These are phyloP conservation scores for Scedosporium apiospermum DNA, from an alignment of 2,329 filamentous ascomycete genomes.

Conservation along the genomic window DNA sequence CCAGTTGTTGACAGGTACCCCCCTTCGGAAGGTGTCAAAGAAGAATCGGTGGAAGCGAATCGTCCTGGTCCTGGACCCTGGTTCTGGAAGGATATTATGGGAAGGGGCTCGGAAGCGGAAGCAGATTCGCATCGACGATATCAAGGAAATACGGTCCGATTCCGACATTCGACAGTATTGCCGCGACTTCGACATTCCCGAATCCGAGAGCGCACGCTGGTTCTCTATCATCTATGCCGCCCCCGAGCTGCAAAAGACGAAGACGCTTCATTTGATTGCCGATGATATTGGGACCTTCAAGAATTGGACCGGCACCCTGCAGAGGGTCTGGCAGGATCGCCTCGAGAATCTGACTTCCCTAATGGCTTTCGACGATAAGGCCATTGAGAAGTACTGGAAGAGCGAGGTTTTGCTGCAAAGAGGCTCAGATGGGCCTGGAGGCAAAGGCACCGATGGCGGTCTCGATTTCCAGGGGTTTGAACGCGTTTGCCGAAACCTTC, in stretches of 20 bases:
- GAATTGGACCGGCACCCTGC: conserved; percentile 76
- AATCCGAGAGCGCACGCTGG: conserved; percentile 61
- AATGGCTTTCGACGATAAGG: conserved; percentile 74
- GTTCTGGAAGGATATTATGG: conserved; percentile 83
- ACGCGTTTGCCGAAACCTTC: conserved; percentile 75
- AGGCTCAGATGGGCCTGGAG: conserved; percentile 31
- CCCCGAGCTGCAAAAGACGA: conserved; percentile 70
- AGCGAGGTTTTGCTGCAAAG: conserved; percentile 68
- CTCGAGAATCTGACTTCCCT: conserved; percentile 86
- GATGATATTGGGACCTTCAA: conserved; percentile 61
- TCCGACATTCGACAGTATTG: conserved; percentile 82
- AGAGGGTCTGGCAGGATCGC: conserved; percentile 74
- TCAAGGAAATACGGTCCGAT: conserved; percentile 79
- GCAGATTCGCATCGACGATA: conserved; percentile 88
- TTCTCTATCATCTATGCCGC: conserved; percentile 85
- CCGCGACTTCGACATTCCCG: conserved; percentile 66
- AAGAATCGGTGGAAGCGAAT: conserved; percentile 64
- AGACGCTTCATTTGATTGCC: conserved; percentile 81
- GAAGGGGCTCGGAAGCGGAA: conserved; percentile 70
- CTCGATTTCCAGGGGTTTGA: conserved; percentile 73
- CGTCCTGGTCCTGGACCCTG: conserved; percentile 63
- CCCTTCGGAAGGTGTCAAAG: conserved; percentile 75
- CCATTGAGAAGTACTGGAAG: conserved; percentile 76
- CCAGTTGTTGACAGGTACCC: conserved; percentile 67
- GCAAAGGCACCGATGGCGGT: conserved; percentile 35